Evolutionary conservation across 495 filamentous ascomycete genomes (phyloP).

Genomic region (Astrothelium subdiscretum): DNA sequence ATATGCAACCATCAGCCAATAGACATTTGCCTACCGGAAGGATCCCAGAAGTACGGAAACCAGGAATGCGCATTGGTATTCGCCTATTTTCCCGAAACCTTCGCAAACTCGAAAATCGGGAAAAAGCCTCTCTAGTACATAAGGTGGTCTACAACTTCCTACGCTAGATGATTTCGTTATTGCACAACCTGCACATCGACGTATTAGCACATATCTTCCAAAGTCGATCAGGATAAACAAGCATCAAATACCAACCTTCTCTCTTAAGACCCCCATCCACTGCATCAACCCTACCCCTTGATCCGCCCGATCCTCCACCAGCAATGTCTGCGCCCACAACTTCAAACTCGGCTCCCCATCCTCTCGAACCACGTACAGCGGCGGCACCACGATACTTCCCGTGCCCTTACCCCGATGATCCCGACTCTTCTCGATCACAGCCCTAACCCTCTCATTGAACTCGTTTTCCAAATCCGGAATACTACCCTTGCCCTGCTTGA

Average conservation of each 20-base stretch:
- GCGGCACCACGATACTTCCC: constrained; percentile 82
- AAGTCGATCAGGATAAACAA: background rate
- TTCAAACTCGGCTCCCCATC: constrained; percentile 92
- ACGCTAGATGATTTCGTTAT: background rate
- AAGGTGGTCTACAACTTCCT: background rate
- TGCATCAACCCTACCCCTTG: constrained; percentile 83
- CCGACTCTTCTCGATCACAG: constrained; percentile 80
- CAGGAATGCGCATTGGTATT: no score
- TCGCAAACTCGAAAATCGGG: background rate
- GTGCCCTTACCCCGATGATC: constrained; percentile 76
- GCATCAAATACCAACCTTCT: constrained; percentile 63
- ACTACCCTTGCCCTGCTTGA: constrained; percentile 82
- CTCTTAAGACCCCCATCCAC: constrained; percentile 83
- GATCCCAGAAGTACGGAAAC: no score
- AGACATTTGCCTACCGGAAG: background rate
- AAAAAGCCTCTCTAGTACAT: background rate
- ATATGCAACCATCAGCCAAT: background rate
- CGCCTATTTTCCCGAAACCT: no score
- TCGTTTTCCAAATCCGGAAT: constrained; percentile 85
- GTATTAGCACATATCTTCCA: constrained; percentile 7
- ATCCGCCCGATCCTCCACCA: constrained; percentile 92
- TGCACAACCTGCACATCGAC: constrained; percentile 13
- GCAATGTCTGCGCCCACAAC: constrained; percentile 90
- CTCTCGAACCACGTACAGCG: constrained; percentile 86
- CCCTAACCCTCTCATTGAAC: constrained; percentile 87